These are phyloP conservation scores for Xerocomellus chrysenteron DNA, from an alignment of 768 basidiomycete genomes.

Conservation along the genomic window DNA sequence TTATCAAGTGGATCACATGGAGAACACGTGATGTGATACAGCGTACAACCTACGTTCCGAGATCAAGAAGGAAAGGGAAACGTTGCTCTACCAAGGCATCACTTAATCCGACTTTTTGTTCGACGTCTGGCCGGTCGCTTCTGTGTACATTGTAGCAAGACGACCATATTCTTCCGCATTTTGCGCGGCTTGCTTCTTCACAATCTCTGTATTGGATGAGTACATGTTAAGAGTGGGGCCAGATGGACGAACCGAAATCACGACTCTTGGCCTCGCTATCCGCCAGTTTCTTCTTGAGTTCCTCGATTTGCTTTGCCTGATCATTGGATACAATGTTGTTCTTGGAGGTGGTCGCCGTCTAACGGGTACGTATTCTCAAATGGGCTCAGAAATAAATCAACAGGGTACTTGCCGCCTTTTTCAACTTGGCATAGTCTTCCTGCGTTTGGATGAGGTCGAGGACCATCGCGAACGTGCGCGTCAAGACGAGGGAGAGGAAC, in stretches of 20 bases:
- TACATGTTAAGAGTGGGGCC: neutral
- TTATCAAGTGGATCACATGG: neutral
- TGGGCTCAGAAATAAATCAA: neutral
- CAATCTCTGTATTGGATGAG: conserved; percentile 47
- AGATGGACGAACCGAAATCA: conserved; percentile 57
- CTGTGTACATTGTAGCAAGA: conserved; percentile 75
- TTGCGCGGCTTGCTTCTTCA: conserved; percentile 80
- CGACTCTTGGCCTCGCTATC: conserved; percentile 54
- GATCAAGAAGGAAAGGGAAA: neutral
- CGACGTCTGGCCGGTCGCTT: conserved; percentile 56
- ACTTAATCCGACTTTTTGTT: conserved; percentile 66
- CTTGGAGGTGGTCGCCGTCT: conserved; percentile 38
- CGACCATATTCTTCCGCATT: conserved; percentile 82
- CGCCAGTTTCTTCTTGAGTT: conserved; percentile 67
- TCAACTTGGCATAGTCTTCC: conserved; percentile 83
- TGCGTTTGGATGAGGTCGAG: conserved; percentile 89
- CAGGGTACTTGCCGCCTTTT: conserved; percentile 46
- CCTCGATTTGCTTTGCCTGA: conserved; percentile 48
- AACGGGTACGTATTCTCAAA: neutral
- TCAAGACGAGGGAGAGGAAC: conserved; percentile 93
- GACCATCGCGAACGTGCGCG: conserved; percentile 89
- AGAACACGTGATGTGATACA: neutral
- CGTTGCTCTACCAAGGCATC: neutral
- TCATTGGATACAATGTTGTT: conserved; percentile 20
- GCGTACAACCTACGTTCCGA: neutral